A percentile compares a stretch with the other conserved stretches of the same genome.
Evolutionary conservation across 2,329 filamentous ascomycete genomes (phyloP).

Genomic region (Aspergillus sp.): DNA sequence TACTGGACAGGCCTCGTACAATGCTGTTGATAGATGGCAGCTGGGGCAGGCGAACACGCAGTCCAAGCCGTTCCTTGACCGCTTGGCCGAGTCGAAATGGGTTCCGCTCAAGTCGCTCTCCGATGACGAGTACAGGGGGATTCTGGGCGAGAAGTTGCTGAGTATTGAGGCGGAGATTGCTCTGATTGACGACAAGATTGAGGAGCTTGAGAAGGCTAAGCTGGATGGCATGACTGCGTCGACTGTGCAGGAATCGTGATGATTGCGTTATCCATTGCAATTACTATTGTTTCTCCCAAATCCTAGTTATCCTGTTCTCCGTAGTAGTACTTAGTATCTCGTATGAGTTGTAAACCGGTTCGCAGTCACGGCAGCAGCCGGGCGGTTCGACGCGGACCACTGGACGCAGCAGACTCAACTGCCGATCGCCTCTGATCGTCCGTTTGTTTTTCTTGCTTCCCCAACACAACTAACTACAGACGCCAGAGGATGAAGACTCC

Average conservation of each 20-base stretch:
- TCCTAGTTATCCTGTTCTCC: too few relatives aligned
- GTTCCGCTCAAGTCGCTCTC: conserved; percentile 69
- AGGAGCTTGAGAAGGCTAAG: conserved; percentile 44
- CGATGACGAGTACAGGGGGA: conserved; percentile 70
- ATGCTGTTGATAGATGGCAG: conserved; percentile 51
- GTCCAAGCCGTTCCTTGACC: conserved; percentile 48
- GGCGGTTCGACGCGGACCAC: background rate
- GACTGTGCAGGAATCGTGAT: conserved; percentile 4
- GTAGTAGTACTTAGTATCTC: too few relatives aligned
- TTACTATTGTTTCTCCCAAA: too few relatives aligned
- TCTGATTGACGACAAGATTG: conserved; percentile 73
- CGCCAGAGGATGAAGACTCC: too few relatives aligned
- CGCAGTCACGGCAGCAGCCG: too few relatives aligned
- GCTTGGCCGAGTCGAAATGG: conserved; percentile 63
- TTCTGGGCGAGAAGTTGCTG: conserved; percentile 70
- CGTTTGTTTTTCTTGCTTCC: background rate
- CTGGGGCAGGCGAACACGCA: conserved; percentile 36
- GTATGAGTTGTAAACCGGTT: too few relatives aligned
- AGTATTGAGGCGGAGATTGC: conserved; percentile 74
- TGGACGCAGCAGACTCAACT: background rate
- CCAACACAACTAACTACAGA: background rate
- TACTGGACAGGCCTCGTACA: conserved; percentile 57
- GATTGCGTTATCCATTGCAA: background rate
- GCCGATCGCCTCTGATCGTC: background rate
- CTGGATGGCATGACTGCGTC: background rate